These are phyloP conservation scores for Silene latifolia DNA, from an alignment of 148 eudicot genomes.

Conservation along the genomic window DNA sequence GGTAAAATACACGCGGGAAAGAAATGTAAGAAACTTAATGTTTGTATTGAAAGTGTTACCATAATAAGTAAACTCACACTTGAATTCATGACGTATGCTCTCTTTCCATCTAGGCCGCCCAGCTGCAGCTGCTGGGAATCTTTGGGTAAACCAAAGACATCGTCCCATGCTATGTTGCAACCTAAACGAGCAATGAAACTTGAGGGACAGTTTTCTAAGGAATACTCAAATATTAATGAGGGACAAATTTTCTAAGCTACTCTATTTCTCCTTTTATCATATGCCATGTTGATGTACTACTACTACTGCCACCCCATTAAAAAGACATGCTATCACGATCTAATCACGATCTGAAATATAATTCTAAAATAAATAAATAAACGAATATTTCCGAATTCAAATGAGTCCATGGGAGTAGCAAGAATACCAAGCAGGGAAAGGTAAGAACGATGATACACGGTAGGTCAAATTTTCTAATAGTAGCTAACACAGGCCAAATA, in stretches of 20 bases:
- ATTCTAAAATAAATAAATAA: neutral
- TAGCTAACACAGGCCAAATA: neutral
- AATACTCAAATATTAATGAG: neutral
- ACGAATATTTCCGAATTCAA: neutral
- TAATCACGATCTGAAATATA: neutral
- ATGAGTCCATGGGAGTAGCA: neutral
- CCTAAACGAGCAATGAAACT: constrained; percentile 25
- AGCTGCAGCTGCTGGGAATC: constrained; percentile 23
- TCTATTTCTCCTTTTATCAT: neutral
- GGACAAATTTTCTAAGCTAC: neutral
- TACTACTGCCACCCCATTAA: neutral
- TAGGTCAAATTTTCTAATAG: neutral
- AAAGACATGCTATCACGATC: neutral
- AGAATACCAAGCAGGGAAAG: neutral
- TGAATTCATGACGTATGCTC: constrained; percentile 15
- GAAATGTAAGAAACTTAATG: neutral
- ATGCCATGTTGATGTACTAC: neutral
- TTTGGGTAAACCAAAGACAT: constrained; percentile 27
- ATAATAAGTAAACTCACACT: constrained; percentile 30
- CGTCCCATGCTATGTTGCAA: constrained; percentile 34
- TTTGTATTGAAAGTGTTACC: neutral
- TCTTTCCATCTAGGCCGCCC: constrained; percentile 20
- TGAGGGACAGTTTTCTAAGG: constrained; percentile 4
- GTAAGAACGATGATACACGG: neutral
- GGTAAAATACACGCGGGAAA: neutral